These are phyloP conservation scores for Candida hungchunana DNA, from an alignment of 805 yeast genomes.

Conservation along the genomic window DNA sequence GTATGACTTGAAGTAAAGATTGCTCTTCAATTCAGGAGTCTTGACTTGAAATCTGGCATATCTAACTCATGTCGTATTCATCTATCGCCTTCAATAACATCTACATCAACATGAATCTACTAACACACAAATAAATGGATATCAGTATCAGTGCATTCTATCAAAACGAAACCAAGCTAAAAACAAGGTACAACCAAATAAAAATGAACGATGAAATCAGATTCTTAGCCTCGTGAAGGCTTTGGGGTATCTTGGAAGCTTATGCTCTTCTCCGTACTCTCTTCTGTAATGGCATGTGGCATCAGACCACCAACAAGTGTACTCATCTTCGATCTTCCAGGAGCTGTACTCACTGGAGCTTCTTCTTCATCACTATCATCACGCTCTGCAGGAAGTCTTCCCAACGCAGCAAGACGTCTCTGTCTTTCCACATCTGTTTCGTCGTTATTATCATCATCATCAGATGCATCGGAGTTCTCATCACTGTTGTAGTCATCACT, in stretches of 20 bases:
- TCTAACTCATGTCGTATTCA: too few species aligned
- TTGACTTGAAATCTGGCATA: too few species aligned
- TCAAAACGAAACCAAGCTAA: too few species aligned
- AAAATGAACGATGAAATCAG: background rate
- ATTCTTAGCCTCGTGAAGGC: constrained; percentile 2
- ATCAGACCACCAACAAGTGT: constrained; percentile 7
- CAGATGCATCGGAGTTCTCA: constrained; percentile 17
- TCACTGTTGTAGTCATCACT: constrained; percentile 6
- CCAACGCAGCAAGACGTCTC: constrained; percentile 21
- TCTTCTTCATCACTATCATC: constrained; percentile 29
- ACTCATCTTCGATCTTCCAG: constrained; percentile 7
- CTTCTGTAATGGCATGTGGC: constrained; percentile 25
- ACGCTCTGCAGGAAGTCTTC: constrained; percentile 20
- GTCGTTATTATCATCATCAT: constrained; percentile 20
- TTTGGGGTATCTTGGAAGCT: constrained; percentile 8
- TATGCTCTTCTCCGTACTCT: constrained; percentile 7
- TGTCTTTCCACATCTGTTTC: constrained; percentile 21
- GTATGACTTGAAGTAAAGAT: too few species aligned
- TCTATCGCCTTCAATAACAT: too few species aligned
- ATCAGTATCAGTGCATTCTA: too few species aligned
- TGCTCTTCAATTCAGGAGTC: too few species aligned
- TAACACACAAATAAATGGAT: too few species aligned
- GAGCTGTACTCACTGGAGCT: constrained; percentile 26
- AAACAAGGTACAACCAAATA: background rate
- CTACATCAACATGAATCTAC: too few species aligned